These are phyloP conservation scores for Candida mesenterica DNA, from an alignment of 1,139 yeast genomes.

Conservation along the genomic window DNA sequence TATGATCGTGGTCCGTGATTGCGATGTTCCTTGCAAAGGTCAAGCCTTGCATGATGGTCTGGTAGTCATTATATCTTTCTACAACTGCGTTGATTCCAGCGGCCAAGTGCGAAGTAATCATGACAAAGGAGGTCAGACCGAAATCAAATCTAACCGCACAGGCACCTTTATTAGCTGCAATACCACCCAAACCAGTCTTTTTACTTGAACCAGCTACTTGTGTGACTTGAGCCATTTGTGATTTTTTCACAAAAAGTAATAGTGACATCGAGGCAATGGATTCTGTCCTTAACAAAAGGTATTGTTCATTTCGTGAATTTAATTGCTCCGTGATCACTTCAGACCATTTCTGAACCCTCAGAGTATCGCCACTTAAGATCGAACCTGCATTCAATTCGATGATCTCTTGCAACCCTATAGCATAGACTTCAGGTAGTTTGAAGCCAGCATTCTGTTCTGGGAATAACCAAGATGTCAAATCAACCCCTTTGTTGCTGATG, in stretches of 20 bases:
- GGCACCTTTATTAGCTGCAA: slow-evolving; percentile 90
- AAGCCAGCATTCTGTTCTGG: slow-evolving; percentile 57
- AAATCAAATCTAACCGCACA: slow-evolving; percentile 79
- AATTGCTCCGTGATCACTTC: slow-evolving; percentile 54
- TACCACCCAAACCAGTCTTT: slow-evolving; percentile 90
- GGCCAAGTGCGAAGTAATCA: slow-evolving; percentile 90
- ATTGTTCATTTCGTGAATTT: slow-evolving; percentile 40
- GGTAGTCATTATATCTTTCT: slow-evolving; percentile 86
- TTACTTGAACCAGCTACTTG: slow-evolving; percentile 78
- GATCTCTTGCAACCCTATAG: slow-evolving; percentile 89
- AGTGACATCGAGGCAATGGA: slow-evolving; percentile 46
- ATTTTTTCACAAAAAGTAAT: slow-evolving; percentile 61
- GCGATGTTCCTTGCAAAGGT: slow-evolving; percentile 69
- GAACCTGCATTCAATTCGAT: slow-evolving; percentile 89
- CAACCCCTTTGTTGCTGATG: slow-evolving; percentile 42
- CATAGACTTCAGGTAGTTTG: slow-evolving; percentile 64
- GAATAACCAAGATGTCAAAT: slow-evolving; percentile 77
- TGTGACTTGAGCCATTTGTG: slow-evolving; percentile 61
- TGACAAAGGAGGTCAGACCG: slow-evolving; percentile 76
- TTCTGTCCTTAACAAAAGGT: slow-evolving; percentile 41
- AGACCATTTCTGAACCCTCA: slow-evolving; percentile 67
- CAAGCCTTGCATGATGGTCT: slow-evolving; percentile 74
- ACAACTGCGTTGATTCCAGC: slow-evolving; percentile 85
- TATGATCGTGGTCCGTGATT: slow-evolving; percentile 78
- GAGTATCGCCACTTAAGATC: slow-evolving; percentile 64